Conservation (phyloP, 2,329 filamentous ascomycete genomes). For the Boeremia lycopersici region DNA sequence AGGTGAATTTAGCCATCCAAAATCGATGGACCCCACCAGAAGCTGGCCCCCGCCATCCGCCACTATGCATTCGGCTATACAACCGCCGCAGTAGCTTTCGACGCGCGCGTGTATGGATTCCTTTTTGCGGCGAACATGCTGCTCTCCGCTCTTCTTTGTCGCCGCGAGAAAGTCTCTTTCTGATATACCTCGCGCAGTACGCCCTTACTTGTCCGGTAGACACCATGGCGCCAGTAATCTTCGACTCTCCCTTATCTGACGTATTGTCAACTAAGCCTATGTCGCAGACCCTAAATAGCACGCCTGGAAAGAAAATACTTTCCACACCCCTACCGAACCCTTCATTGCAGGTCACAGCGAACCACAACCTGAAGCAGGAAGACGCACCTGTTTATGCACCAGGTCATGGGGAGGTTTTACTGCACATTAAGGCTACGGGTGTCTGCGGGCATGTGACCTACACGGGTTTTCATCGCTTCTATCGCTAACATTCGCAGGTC, state of each 20-base stretch:
- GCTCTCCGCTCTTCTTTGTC: neutral
- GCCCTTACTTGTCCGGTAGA: neutral
- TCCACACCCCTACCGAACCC: slow-evolving; percentile 54
- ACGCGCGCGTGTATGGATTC: neutral
- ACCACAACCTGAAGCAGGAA: slow-evolving; percentile 63
- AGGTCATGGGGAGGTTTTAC: slow-evolving; percentile 59
- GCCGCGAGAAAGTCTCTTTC: neutral
- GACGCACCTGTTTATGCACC: slow-evolving; percentile 64
- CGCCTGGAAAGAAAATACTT: slow-evolving; percentile 19
- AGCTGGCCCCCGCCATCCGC: neutral
- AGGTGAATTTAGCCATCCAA: neutral
- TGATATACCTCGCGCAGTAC: neutral
- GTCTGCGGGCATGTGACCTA: slow-evolving; percentile 62
- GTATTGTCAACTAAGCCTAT: slow-evolving; percentile 6
- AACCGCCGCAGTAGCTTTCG: neutral
- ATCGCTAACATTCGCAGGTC: slow-evolving; percentile 51
- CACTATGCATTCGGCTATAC: slow-evolving; percentile 10
- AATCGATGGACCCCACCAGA: neutral
- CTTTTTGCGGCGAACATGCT: neutral
- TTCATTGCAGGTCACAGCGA: slow-evolving; percentile 64
- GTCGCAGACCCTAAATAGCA: slow-evolving; percentile 19
- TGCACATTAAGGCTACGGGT: slow-evolving; percentile 68
- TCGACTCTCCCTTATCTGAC: slow-evolving; percentile 2
- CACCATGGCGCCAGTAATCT: slow-evolving; percentile 28
- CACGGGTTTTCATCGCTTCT: neutral